These are phyloP conservation scores for Penicillium digitatum DNA, from an alignment of 2,329 filamentous ascomycete species.

Conservation along the genomic window DNA sequence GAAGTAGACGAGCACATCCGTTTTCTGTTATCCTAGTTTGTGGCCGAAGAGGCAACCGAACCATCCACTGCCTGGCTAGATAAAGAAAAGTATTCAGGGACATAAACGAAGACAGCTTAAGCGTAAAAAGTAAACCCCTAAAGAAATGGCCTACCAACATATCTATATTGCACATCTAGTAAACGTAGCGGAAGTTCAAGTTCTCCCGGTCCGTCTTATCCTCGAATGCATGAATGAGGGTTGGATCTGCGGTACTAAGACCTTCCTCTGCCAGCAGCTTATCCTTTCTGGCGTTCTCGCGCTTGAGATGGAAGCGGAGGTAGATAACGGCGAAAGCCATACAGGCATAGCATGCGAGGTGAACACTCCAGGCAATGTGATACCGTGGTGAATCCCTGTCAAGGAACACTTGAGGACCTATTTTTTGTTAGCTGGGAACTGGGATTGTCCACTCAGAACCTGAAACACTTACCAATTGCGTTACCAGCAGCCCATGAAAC, in stretches of 20 bases:
- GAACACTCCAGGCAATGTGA: constrained; percentile 65
- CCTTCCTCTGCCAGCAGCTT: constrained; percentile 44
- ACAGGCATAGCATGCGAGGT: constrained; percentile 64
- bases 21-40: neutral
- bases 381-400: constrained; percentile 60
- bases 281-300: constrained; percentile 58
- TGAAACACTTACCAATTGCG: constrained; percentile 51
- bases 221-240: constrained; percentile 55
- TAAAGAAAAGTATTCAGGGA: too few species aligned
- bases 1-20: neutral
- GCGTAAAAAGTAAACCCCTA: too few species aligned
- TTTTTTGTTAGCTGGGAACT: neutral
- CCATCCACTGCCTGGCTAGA: too few species aligned
- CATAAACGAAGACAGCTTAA: neutral
- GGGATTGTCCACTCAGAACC: neutral
- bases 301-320: constrained; percentile 4
- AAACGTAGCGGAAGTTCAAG: constrained; percentile 57
- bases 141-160: neutral
- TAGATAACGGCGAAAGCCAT: constrained; percentile 45
- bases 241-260: constrained; percentile 39
- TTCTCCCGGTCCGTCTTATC: constrained; percentile 63
- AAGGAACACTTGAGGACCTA: constrained; percentile 61
- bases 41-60: neutral
- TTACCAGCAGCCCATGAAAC: constrained; percentile 67
- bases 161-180: constrained; percentile 27